Conservation (phyloP, 129 eudicot genomes). For the Centella asiatica region DNA sequence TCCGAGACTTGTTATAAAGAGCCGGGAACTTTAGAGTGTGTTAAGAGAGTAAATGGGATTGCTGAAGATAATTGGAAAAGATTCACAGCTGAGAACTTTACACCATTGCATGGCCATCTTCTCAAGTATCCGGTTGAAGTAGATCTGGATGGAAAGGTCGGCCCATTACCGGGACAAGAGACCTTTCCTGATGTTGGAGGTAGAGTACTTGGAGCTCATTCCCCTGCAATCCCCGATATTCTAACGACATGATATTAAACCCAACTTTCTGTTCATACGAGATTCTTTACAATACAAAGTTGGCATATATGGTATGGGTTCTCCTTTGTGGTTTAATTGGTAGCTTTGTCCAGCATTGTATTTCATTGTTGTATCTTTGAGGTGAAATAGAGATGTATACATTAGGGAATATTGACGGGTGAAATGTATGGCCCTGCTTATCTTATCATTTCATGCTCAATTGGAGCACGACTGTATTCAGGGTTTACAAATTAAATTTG, state of each 20-base stretch:
- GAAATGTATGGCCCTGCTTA: background rate
- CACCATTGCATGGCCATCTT: slow-evolving; percentile 17
- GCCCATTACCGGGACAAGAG: slow-evolving; percentile 12
- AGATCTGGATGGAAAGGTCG: slow-evolving; percentile 24
- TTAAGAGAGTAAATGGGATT: slow-evolving; percentile 11
- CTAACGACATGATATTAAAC: slow-evolving; percentile 1
- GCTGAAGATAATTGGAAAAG: slow-evolving; percentile 21
- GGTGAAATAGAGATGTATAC: background rate
- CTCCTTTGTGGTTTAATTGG: background rate
- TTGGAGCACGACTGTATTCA: no score
- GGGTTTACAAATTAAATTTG: no score
- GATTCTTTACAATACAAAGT: background rate
- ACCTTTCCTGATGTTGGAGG: slow-evolving; percentile 25
- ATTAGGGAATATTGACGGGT: background rate
- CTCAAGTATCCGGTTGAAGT: slow-evolving; percentile 18
- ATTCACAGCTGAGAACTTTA: slow-evolving; percentile 15
- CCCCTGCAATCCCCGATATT: slow-evolving; percentile 6
- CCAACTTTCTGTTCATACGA: background rate
- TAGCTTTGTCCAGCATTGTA: background rate
- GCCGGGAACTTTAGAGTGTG: slow-evolving; percentile 24
- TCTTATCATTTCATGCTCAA: no score
- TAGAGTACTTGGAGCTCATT: slow-evolving; percentile 21
- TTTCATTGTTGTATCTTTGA: background rate
- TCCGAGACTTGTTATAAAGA: background rate
- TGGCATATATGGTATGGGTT: background rate